Evolutionary conservation across 2,329 filamentous ascomycete species (phyloP), one percentile per base, ranked within the genome.

Genomic region (Capronia americana): DNA sequence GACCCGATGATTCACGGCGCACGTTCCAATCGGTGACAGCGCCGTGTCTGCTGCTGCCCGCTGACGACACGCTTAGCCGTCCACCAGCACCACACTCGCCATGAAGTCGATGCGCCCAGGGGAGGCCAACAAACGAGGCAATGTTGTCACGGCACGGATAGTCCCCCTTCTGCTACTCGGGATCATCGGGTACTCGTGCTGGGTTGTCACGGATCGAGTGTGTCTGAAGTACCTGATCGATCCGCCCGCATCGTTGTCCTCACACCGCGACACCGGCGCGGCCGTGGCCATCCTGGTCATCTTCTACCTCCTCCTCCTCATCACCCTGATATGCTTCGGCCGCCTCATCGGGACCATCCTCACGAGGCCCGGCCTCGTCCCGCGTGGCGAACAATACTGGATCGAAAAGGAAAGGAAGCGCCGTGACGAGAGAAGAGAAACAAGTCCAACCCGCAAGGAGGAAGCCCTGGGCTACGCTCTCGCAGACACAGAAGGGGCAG

Each of bases 191-290:
- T 92, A 92, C 77, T 86, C 86, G 23, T 90, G 87, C 38, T 97
- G 90, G 79, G 88, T 88, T 14, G 77, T 93, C 57, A 86, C 91
- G 57, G 88, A 85, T 69, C 84, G 84, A 54, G 78, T 93, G 68
- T 91, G 89, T 75, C 81, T 94, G 71, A 81, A 90, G 72, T 93
- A 92, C 75, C 85, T 96, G 54, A 81, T 93, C 68, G 77, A 81
- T 62, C 82, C 84, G 26, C 75, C 79, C 57, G 73, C 76, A 61
- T 74, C 77, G 66, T 76, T 77, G 72, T 32, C 48, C 32, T 71
- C 73, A 75, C 54, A 76, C 74, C 76, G 78, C 75, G 79, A 85
- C 80, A 75, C 80, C 65, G 84, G 86, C 61, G 80, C 88, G 32
- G 92, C 88, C 50, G 85, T 90, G 65, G 87, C 86, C 12, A 86